Conservation (phyloP, 2,329 filamentous ascomycete species). For the Emergomyces africanus region DNA sequence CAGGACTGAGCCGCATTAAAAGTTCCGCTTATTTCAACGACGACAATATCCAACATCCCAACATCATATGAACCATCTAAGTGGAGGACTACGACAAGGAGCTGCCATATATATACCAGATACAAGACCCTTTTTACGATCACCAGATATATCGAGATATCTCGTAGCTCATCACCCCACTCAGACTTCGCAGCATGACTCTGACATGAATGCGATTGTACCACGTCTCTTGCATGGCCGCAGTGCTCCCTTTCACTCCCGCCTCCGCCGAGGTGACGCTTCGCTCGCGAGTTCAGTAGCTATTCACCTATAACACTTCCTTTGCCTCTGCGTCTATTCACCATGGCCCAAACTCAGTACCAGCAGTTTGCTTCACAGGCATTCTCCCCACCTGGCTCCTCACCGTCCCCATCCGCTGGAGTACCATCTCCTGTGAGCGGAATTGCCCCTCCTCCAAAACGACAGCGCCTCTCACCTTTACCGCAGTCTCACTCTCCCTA, state of each 20-base stretch:
- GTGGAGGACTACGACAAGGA: not conserved
- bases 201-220: constrained; percentile 5
- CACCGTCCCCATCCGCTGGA: constrained; percentile 52
- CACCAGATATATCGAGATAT: not conserved
- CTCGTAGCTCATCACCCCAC: not conserved
- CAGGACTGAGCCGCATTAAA: not conserved
- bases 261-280: not conserved
- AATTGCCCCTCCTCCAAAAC: constrained; percentile 54
- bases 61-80: not conserved
- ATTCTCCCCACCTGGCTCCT: constrained; percentile 51
- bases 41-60: not conserved
- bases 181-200: not conserved
- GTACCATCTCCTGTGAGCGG: constrained; percentile 37
- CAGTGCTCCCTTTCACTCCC: constrained; percentile 20
- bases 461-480: constrained; percentile 57
- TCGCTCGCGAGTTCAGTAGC: constrained; percentile 18
- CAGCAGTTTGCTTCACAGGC: constrained; percentile 39
- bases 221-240: constrained; percentile 18
- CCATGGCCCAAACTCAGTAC: constrained; percentile 50
- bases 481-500: constrained; percentile 51
- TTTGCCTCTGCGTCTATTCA: constrained; percentile 17
- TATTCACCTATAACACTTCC: not conserved
- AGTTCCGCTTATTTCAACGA: not conserved
- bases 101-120: not conserved
- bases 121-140: not conserved